Evolutionary conservation across 1,284 basidiomycete species (phyloP), one percentile per base, ranked within the genome.

Genomic region (Thecaphora frezii): DNA sequence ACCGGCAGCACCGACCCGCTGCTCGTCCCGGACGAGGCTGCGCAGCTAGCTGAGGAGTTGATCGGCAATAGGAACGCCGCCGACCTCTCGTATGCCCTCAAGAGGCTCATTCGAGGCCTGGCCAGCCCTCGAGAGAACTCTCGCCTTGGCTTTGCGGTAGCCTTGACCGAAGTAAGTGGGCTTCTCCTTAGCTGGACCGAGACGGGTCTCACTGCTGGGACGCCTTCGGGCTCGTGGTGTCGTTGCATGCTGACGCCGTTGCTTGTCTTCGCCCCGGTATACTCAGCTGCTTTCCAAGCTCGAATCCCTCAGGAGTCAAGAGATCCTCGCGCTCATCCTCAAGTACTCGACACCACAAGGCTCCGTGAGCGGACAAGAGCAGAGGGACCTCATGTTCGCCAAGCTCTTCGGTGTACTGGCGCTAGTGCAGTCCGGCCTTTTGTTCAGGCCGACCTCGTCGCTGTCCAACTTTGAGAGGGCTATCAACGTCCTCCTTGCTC

Each of bases 91-190:
- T 85, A 81, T 73, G 50, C 75, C 39, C 36, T 78, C 41, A 59
- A 74, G 55, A 65, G 76, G 77, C 59, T 83, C 79, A 62, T 74
- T 58, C 44, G 73, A 40, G 94, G 94, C 19, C 83, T 98, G 24
- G 91, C 89, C 0, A 93, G 90, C 80, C 89, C 92, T 2, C 83
- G 93, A 65, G 93, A 97, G 80, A 92, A 90, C 80, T 93, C 91
- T 77, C 82, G 94, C 65, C 82, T 96, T 33, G 94, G 94, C 14
- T 98, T 97, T 77, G 91, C 93, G 9, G 93, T 97, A 41, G 91
- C 93, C 19, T 83, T 98, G 66, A 93, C 94, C 1, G 93, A 97
- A 84, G 92, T 93, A 73, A 65, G 86, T n/a, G n/a, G n/a, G n/a
- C n/a, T n/a, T n/a, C n/a, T n/a, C n/a, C n/a, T n/a, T n/a, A n/a